Conservation (phyloP, 139 green algal genomes). For the Chlamydomonas asymmetrica region DNA sequence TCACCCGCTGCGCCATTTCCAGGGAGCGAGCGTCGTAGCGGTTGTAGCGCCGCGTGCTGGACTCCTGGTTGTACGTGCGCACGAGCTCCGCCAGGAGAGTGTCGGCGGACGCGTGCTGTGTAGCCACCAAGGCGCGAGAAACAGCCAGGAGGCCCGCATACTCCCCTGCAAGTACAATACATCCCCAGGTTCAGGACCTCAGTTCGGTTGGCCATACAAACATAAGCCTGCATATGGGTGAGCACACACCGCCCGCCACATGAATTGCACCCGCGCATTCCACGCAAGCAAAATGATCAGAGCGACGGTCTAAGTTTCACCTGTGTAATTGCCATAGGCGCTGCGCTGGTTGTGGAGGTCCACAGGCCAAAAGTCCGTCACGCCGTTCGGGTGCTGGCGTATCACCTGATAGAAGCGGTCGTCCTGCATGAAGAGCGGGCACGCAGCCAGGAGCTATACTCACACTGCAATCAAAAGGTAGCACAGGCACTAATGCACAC, state of each 20-base stretch:
- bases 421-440: neutral
- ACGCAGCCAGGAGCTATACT: neutral
- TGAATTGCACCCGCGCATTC: neutral
- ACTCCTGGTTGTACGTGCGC: neutral
- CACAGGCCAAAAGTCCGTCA: constrained; percentile 34
- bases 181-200: neutral
- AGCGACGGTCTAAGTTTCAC: neutral
- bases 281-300: neutral
- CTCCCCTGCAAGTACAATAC: constrained; percentile 5
- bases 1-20: too few species aligned
- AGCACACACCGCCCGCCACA: neutral
- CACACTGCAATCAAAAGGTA: neutral
- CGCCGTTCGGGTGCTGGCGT: neutral
- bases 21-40: neutral
- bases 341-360: constrained; percentile 8
- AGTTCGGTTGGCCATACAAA: neutral
- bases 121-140: neutral
- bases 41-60: neutral
- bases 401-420: constrained; percentile 37
- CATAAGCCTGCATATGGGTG: neutral
- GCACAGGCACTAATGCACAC: neutral
- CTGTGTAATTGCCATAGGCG: constrained; percentile 31
- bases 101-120: neutral
- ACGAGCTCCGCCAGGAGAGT: neutral
- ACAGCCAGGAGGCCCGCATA: constrained; percentile 12